A percentile compares a stretch with the other conserved stretches of the same genome.
Conservation (phyloP, 805 yeast species). For the Torulaspora franciscae region DNA sequence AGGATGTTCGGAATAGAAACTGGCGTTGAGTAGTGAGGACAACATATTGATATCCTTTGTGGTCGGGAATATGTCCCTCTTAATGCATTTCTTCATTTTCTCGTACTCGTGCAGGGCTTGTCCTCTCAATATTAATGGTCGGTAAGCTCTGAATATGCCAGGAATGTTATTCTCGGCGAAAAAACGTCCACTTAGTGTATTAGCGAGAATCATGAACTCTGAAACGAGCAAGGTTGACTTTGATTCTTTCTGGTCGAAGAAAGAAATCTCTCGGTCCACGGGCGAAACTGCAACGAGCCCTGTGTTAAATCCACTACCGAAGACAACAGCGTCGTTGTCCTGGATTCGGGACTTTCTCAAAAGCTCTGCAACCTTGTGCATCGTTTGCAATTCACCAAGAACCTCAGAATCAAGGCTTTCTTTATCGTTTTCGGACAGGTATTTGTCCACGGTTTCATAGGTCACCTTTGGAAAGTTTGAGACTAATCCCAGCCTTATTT, state of each 20-base stretch:
- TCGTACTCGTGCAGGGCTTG: conserved; percentile 25
- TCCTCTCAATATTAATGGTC: conserved; percentile 29
- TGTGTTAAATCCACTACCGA: conserved; percentile 36
- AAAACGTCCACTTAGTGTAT: conserved; percentile 51
- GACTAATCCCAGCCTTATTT: conserved; percentile 41
- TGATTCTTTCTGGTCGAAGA: conserved; percentile 32
- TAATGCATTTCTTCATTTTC: conserved; percentile 22
- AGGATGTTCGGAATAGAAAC: conserved; percentile 46
- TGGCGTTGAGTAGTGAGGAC: conserved; percentile 46
- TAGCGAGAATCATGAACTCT: conserved; percentile 80
- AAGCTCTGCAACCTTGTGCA: conserved; percentile 30
- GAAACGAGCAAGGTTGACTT: conserved; percentile 65
- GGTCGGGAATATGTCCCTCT: conserved; percentile 25
- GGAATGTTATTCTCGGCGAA: conserved; percentile 44
- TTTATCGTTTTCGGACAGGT: conserved; percentile 35
- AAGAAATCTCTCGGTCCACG: conserved; percentile 16
- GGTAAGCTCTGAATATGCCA: conserved; percentile 43
- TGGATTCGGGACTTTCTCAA: conserved; percentile 31
- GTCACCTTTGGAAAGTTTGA: conserved; percentile 50
- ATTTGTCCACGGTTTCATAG: conserved; percentile 56
- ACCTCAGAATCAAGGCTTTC: conserved; percentile 6
- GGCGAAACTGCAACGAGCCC: conserved; percentile 23
- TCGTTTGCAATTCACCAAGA: conserved; percentile 35
- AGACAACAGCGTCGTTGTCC: conserved; percentile 39
- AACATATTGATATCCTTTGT: conserved; percentile 42